Conservation (phyloP, 2,329 filamentous ascomycete species). For the Fusarium pseudoanthophilum region DNA sequence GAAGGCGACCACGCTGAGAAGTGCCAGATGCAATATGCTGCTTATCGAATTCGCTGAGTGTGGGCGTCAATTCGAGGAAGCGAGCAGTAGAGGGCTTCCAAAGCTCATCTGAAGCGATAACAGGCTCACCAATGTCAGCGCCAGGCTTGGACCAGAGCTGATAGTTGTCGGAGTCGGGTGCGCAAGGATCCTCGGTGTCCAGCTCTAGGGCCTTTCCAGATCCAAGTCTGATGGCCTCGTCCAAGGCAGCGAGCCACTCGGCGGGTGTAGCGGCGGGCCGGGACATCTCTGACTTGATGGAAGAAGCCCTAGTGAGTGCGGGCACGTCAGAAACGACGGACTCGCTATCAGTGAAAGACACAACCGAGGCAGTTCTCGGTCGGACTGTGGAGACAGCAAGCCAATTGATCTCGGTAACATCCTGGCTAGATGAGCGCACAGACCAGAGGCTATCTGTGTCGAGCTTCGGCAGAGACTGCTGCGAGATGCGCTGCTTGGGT, state of each 20-base stretch:
- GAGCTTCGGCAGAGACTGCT: slow-evolving; percentile 46
- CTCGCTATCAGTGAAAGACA: slow-evolving; percentile 31
- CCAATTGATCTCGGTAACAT: slow-evolving; percentile 35
- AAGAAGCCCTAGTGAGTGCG: slow-evolving; percentile 35
- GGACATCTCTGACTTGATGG: slow-evolving; percentile 33
- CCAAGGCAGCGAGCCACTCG: slow-evolving; percentile 55
- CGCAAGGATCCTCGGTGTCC: slow-evolving; percentile 15
- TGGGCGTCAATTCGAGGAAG: slow-evolving; percentile 37
- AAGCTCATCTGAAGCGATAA: slow-evolving; percentile 27
- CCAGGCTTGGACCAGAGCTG: slow-evolving; percentile 43
- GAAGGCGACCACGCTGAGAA: slow-evolving; percentile 35
- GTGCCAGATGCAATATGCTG: slow-evolving; percentile 36
- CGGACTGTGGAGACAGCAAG: slow-evolving; percentile 37
- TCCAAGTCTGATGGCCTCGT: slow-evolving; percentile 35
- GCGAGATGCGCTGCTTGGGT: slow-evolving; percentile 48
- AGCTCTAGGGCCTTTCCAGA: slow-evolving; percentile 25
- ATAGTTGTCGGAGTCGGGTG: slow-evolving; percentile 27
- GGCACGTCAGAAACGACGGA: slow-evolving; percentile 19
- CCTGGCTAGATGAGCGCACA: slow-evolving; percentile 36
- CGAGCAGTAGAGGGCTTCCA: slow-evolving; percentile 38
- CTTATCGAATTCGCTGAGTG: slow-evolving; percentile 32
- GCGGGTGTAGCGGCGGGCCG: slow-evolving; percentile 43
- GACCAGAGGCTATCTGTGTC: slow-evolving; percentile 52
- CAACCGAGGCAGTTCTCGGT: slow-evolving; percentile 34
- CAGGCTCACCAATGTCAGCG: slow-evolving; percentile 4